phyloP scores from a whole-genome alignment of 208 protist species.

The Crithidia mellificae region DNA sequence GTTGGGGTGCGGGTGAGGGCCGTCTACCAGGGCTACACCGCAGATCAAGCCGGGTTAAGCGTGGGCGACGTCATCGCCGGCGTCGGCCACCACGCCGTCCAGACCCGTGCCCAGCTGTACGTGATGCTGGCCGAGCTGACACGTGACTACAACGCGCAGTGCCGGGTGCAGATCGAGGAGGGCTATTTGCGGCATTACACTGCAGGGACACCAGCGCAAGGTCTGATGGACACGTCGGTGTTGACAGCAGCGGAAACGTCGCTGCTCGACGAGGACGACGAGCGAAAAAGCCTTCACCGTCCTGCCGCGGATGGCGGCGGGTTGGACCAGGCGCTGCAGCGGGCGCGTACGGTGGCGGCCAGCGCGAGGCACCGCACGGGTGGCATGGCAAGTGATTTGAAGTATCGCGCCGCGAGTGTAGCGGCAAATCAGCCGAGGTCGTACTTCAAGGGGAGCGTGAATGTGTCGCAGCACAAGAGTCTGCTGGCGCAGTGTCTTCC shows the following conservation, averaged over 20 bases:
- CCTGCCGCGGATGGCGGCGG: neutral
- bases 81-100: constrained; percentile 40
- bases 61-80: constrained; percentile 55
- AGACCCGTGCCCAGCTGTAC: constrained; percentile 57
- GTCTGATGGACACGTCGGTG: constrained; percentile 4
- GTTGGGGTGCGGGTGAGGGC: constrained; percentile 48
- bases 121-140: constrained; percentile 47
- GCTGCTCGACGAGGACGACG: neutral
- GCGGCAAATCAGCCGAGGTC: neutral
- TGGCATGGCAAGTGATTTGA: neutral
- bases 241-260: constrained; percentile 1
- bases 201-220: neutral
- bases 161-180: constrained; percentile 38
- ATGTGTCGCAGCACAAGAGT: constrained; percentile 13
- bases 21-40: constrained; percentile 54
- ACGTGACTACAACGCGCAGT: constrained; percentile 47
- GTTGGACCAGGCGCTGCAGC: constrained; percentile 16
- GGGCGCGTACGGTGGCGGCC: constrained; percentile 15
- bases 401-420: neutral
- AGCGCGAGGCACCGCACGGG: neutral
- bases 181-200: constrained; percentile 26
- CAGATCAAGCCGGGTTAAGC: constrained; percentile 45
- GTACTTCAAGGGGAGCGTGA: neutral
- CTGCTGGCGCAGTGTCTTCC: constrained; percentile 24
- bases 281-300: too few relatives aligned